Base-by-base conservation (phyloP, 1,139 yeast species). In the Candida sojae region DNA sequence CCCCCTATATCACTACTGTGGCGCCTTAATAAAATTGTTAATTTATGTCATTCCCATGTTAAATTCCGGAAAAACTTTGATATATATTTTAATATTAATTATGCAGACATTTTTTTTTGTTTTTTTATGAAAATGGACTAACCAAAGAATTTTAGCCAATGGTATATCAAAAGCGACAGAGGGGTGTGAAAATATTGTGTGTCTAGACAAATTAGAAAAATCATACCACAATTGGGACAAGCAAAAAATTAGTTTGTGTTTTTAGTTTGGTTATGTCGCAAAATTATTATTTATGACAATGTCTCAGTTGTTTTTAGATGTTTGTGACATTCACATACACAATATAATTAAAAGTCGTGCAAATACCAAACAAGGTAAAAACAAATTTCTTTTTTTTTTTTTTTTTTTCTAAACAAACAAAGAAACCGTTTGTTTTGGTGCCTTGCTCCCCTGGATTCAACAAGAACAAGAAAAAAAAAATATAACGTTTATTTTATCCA, bases 381-480 rank as follows among this genome's bases (percentile, higher is more conserved):
- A n/a, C n/a, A n/a, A n/a, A n/a, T n/a, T n/a, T n/a, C n/a, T n/a
- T n/a, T n/a, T n/a, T n/a, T n/a, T n/a, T n/a, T 17, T 17, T 17
- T 17, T 17, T 17, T 17, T 17, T 3, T 3, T 17, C 21, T 17
- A 17, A 17, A 11, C 23, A 23, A 11, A 10, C 25, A 6, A 28
- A 26, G 6, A 36, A 36, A 36, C 39, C 39, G 39, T 36, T 36
- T 17, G 21, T 13, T 13, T 36, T 25, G 30, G 39, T 36, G 12
- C 39, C 39, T 36, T 36, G 39, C 39, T n/a, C 21, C 39, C 39
- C 39, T 36, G 39, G 39, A 26, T 26, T 26, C 6, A 26, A 8
- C 29, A 26, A 26, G 6, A 26, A 26, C 6, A 36, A 36, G 8
- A 36, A 23, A 36, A 6, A 36, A 35, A 35, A 21, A 35, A 8